A percentile compares a stretch with the other conserved stretches of the same genome.
Evolutionary conservation across 2,329 filamentous ascomycete species (phyloP).

Genomic region (Neurospora crassa): DNA sequence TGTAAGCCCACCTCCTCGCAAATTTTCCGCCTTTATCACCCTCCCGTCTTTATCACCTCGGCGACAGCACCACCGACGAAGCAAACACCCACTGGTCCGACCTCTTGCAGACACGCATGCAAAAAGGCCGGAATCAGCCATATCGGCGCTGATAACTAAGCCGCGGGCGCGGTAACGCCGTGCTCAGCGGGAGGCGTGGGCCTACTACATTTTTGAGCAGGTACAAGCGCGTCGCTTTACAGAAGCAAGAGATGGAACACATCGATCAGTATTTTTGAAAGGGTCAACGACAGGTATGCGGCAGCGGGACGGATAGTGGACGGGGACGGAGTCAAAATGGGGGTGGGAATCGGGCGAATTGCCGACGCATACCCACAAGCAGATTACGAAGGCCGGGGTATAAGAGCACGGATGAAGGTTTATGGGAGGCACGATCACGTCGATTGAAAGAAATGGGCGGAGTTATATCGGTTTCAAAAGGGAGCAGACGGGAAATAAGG

Average conservation of each 20-base stretch:
- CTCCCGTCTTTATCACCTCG: conserved; percentile 26
- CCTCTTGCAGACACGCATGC: conserved; percentile 41
- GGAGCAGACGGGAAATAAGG: conserved; percentile 44
- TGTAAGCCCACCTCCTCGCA: too few relatives aligned
- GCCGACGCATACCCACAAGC: conserved; percentile 38
- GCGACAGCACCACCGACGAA: conserved; percentile 58
- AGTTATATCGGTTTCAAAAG: conserved; percentile 44
- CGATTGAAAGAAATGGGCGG: conserved; percentile 44
- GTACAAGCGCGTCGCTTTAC: conserved; percentile 54
- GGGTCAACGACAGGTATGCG: conserved; percentile 62
- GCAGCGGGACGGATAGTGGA: conserved; percentile 32
- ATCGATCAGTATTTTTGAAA: conserved; percentile 59
- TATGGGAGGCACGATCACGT: conserved; percentile 58
- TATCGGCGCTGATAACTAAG: conserved; percentile 53
- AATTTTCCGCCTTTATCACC: conserved; percentile 35
- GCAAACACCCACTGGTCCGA: conserved; percentile 54
- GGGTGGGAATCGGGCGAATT: conserved; percentile 41
- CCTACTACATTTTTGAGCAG: conserved; percentile 51
- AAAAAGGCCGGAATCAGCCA: conserved; percentile 35
- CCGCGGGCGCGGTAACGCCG: conserved; percentile 58
- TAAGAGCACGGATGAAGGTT: conserved; percentile 41
- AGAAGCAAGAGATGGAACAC: conserved; percentile 47
- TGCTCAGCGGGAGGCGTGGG: conserved; percentile 52
- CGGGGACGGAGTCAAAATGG: conserved; percentile 34
- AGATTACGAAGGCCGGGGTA: conserved; percentile 42